Evolutionary conservation across 345 rosid genomes (phyloP).

Genomic region (Brassica carinata): DNA sequence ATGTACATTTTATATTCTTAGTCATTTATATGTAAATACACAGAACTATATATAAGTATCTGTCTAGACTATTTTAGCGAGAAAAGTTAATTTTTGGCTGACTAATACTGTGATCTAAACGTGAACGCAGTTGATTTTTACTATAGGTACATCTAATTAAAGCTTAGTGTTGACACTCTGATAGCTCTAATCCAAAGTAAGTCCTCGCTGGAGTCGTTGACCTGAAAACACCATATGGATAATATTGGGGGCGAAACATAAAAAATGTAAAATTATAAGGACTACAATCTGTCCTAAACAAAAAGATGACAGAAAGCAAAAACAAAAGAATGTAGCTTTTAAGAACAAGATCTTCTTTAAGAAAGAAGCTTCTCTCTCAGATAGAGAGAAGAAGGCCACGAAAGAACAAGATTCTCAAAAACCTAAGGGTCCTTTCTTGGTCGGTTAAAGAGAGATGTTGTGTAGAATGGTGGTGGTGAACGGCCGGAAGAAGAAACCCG

Average conservation of each 20-base stretch:
- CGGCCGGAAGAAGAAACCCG: slow-evolving; percentile 66
- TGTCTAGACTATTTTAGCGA: not conserved
- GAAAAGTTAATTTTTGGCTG: not conserved
- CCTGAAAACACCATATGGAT: not conserved
- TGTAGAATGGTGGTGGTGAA: slow-evolving; percentile 60
- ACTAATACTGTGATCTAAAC: not conserved
- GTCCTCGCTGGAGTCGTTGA: slow-evolving; percentile 23
- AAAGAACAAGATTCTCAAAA: slow-evolving; percentile 18
- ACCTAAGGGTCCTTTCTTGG: not conserved
- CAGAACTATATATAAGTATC: too few relatives aligned
- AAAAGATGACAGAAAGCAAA: slow-evolving; percentile 33
- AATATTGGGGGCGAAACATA: slow-evolving; percentile 25
- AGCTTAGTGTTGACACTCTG: not conserved
- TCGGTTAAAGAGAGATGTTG: slow-evolving; percentile 50
- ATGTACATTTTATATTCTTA: too few relatives aligned
- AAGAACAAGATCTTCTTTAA: slow-evolving; percentile 19
- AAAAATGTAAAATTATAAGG: not conserved
- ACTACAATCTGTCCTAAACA: slow-evolving; percentile 7
- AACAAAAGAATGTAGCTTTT: slow-evolving; percentile 32
- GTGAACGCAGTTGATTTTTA: not conserved
- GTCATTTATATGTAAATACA: not conserved
- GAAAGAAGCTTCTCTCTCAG: slow-evolving; percentile 31
- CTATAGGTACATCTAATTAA: not conserved
- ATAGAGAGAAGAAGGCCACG: not conserved
- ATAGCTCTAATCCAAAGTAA: not conserved